Percentiles rank a stretch among this genome's conserved stretches.
Evolutionary conservation across 257 asterid species (phyloP).

Genomic region (Primulina huaijiensis): DNA sequence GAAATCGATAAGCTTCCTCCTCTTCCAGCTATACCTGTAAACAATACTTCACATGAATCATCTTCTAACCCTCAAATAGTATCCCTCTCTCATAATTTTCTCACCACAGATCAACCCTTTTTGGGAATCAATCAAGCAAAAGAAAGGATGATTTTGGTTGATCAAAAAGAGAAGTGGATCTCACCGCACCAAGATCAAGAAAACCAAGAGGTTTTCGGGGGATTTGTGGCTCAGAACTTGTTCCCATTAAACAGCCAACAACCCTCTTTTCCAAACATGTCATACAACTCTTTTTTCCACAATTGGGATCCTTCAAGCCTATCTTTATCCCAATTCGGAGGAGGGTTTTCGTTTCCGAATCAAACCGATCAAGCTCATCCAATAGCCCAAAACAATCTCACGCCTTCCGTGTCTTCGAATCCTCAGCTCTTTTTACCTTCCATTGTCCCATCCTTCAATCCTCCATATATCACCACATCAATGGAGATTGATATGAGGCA

Average conservation of each 20-base stretch:
- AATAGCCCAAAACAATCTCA: slow-evolving; percentile 11
- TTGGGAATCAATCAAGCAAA: slow-evolving; percentile 14
- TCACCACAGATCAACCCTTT: slow-evolving; percentile 15
- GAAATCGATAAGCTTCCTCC: slow-evolving; percentile 76
- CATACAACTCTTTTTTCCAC: slow-evolving; percentile 33
- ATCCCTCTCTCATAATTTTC: background rate
- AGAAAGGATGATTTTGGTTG: slow-evolving; percentile 18
- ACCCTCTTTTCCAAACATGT: slow-evolving; percentile 32
- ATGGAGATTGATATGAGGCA: slow-evolving; percentile 39
- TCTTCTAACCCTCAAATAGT: background rate
- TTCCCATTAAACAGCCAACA: slow-evolving; percentile 43
- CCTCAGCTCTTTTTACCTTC: slow-evolving; percentile 40
- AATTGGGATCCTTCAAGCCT: slow-evolving; percentile 53
- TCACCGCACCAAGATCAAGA: slow-evolving; percentile 25
- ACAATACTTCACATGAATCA: slow-evolving; percentile 26
- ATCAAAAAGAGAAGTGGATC: slow-evolving; percentile 26
- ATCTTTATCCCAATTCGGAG: slow-evolving; percentile 57
- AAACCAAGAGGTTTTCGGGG: slow-evolving; percentile 32
- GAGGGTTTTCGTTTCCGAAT: slow-evolving; percentile 28
- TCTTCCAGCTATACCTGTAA: slow-evolving; percentile 40
- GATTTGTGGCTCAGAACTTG: slow-evolving; percentile 39
- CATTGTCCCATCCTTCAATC: slow-evolving; percentile 22
- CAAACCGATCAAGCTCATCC: slow-evolving; percentile 32
- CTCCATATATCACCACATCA: slow-evolving; percentile 31
- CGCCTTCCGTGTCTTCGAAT: slow-evolving; percentile 26